These are phyloP conservation scores for Carex cristatella DNA, from an alignment of 176 grass and related monocot genomes.

Conservation along the genomic window DNA sequence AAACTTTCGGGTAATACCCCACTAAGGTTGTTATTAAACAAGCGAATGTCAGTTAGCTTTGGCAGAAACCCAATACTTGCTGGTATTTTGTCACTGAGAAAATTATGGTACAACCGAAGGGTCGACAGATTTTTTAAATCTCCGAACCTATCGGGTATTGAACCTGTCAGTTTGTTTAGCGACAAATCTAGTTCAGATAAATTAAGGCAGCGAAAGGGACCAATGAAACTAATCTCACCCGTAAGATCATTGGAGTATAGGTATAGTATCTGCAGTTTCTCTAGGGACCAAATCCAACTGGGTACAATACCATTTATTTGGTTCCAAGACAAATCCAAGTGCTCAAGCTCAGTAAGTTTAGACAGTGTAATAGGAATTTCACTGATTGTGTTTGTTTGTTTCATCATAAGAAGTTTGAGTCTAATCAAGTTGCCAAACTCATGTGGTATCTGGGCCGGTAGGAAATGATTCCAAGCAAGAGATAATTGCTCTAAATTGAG, in stretches of 20 bases:
- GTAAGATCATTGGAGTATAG: slow-evolving; percentile 23
- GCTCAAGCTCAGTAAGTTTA: slow-evolving; percentile 20
- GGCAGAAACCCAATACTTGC: not conserved
- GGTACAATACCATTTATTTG: slow-evolving; percentile 29
- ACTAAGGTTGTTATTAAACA: too few species aligned
- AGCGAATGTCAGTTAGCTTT: too few species aligned
- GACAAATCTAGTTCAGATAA: slow-evolving; percentile 37
- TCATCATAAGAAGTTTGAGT: slow-evolving; percentile 24
- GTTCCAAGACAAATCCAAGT: slow-evolving; percentile 22
- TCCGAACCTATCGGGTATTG: slow-evolving; percentile 32
- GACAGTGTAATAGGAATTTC: slow-evolving; percentile 24
- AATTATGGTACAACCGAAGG: slow-evolving; percentile 39
- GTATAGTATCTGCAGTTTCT: slow-evolving; percentile 27
- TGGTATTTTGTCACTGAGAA: slow-evolving; percentile 34
- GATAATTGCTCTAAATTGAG: too few species aligned
- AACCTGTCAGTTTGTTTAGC: slow-evolving; percentile 20
- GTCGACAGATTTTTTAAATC: slow-evolving; percentile 21
- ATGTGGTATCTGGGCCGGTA: not conserved
- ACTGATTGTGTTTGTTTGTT: slow-evolving; percentile 15
- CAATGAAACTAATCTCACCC: slow-evolving; percentile 14
- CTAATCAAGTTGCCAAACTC: slow-evolving; percentile 38
- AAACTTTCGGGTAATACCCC: too few species aligned
- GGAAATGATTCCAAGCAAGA: slow-evolving; percentile 17
- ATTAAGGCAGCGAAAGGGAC: not conserved
- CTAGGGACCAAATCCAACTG: slow-evolving; percentile 30